Percentiles rank a stretch among this genome's conserved stretches.
phyloP scores from a whole-genome alignment of 768 basidiomycete genomes.

The Boletellus emodensis region DNA sequence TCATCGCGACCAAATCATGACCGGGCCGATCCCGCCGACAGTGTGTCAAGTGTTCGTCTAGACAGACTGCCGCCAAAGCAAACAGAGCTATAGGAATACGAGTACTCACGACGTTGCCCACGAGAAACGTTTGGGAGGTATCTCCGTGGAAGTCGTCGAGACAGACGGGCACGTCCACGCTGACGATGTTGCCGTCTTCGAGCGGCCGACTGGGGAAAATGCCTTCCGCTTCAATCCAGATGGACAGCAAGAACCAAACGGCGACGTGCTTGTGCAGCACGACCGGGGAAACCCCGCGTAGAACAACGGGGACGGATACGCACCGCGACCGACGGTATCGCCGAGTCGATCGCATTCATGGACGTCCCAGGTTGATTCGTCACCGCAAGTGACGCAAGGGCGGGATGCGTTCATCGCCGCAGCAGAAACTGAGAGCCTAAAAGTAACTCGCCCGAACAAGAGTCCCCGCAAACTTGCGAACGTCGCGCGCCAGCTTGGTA shows the following conservation, averaged over 20 bases:
- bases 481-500: constrained; percentile 52
- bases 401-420: not conserved
- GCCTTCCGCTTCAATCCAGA: not conserved
- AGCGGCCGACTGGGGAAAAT: constrained; percentile 58
- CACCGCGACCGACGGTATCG: constrained; percentile 58
- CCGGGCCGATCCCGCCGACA: constrained; percentile 66
- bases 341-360: constrained; percentile 69
- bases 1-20: constrained; percentile 56
- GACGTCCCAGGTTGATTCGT: constrained; percentile 57
- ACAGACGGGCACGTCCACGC: constrained; percentile 84
- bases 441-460: constrained; percentile 45
- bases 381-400: too few species aligned
- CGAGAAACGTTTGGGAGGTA: constrained; percentile 78
- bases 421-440: not conserved
- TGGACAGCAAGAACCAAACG: not conserved
- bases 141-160: constrained; percentile 87
- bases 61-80: too few species aligned
- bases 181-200: constrained; percentile 80
- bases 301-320: constrained; percentile 83
- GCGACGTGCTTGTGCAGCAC: constrained; percentile 53
- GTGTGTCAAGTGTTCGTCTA: too few species aligned
- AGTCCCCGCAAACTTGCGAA: constrained; percentile 50
- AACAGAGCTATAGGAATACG: not conserved
- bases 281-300: constrained; percentile 57
- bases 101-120: constrained; percentile 66